Base-by-base conservation (phyloP, 805 yeast genomes). In the Metschnikowia borealis region DNA sequence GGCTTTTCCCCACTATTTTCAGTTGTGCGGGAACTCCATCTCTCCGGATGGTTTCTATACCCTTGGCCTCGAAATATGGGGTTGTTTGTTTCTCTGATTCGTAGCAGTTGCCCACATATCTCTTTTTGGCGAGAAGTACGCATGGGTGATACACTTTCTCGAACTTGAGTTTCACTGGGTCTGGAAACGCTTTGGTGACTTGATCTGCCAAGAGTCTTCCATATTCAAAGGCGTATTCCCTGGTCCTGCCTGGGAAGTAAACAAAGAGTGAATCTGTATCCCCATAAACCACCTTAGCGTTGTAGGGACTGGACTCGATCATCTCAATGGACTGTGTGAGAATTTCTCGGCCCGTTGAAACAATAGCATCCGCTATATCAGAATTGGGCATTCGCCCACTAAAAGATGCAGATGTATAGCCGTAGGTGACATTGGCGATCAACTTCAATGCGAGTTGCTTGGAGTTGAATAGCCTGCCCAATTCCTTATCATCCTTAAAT, bases 361-460 rank as follows among this genome's bases (percentile, higher is more conserved):
- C 99, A 63, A 94, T 89, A 11, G 95, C 86, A 68, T 94, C 99
- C 0, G 99, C 96, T 31, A 94, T 77, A 63, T 91, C 98, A 0
- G 96, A 83, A 59, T 94, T 88, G 0, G 99, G 98, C 99, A 94
- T 94, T 54, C 99, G 73, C 0, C 99, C 99, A 7, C 96, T 89
- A 62, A 86, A 94, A 0, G 96, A 82, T 0, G 99, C 99, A 0
- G 97, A 86, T 0, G 97, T 79, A 62, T 94, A 94, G 0, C 99
- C 99, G 69, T 94, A 94, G 0, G 97, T 92, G 7, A 94, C 99
- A 65, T 90, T 91, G 0, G 99, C 97, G 39, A 90, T 84, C 44
- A 92, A 71, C 62, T 94, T 94, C 54, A 94, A 70, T 0, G 97
- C 98, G 38, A 88, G 64, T 58, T 94, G 99, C 49, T 92, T 74